Base-by-base conservation (phyloP, 768 basidiomycete species). In the Suillus clintonianus region DNA sequence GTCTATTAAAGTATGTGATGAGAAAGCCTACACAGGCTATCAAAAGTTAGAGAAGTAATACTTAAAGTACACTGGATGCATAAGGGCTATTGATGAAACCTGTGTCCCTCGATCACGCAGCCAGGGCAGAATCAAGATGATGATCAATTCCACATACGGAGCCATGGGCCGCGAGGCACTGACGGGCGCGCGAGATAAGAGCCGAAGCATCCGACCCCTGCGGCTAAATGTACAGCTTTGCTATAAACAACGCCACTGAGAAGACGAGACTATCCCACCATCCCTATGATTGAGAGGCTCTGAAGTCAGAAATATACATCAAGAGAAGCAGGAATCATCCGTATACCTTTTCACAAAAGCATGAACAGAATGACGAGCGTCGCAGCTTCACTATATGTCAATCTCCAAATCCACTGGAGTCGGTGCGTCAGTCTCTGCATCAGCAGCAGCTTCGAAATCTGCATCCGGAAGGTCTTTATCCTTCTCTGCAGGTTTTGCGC, bases 321-420 rank as follows among this genome's bases (percentile, higher is more conserved):
- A 19, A 51, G 9, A 50, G 48, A 50, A 30, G 48, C 4, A 50
- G 27, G 50, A 30, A 30, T 17, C 30, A 32, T 51, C 5, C 1
- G 27, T 30, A 30, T 51, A 51, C 30, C 51, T 32, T n/a, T 19
- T 51, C 17, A 30, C 17, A 48, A 15, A 27, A 22, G 24, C 14
- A 48, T 14, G 24, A 56, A 53, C 51, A 83, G 81, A 82, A 81
- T 80, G 55, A 81, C 86, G 0, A 87, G 84, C 0, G 78, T 77
- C 1, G 72, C 80, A 13, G 85, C 83, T 62, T 82, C 89, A 72
- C 47, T 69, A 75, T 37, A 71, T 66, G 34, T 79, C 78, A 34
- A 80, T 67, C 30, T 80, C 79, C 19, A 70, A 61, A 54, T 80
- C 79, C 68, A 78, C 68, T 9, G 78, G 78, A 8, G 80, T 76